Conservation (phyloP, 257 asterid species). For the Nicotiana tomentosiformis region DNA sequence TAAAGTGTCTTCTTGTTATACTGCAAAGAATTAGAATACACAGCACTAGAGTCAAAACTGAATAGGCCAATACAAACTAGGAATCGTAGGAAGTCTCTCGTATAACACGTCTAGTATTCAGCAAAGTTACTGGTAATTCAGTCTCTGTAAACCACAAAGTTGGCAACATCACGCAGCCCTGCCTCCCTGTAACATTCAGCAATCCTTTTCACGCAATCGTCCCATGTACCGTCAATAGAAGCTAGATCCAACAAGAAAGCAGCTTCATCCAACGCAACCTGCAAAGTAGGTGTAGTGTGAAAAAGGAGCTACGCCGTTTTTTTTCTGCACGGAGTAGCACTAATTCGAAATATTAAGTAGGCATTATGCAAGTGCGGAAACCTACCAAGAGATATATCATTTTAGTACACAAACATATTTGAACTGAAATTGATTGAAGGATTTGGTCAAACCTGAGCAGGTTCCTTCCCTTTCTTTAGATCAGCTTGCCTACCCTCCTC, state of each 20-base stretch:
- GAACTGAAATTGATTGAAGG: not conserved
- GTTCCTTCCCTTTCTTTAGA: conserved; percentile 81
- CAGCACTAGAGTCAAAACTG: not conserved
- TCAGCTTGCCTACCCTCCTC: conserved; percentile 83
- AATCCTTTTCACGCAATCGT: conserved; percentile 52
- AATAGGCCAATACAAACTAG: not conserved
- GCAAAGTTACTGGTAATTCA: conserved; percentile 6
- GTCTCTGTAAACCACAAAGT: conserved; percentile 63
- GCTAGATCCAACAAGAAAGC: conserved; percentile 94
- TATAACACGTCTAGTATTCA: not conserved
- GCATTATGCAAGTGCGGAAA: not conserved
- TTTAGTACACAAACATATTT: not conserved
- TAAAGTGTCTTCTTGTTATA: not conserved
- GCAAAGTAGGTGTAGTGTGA: conserved; percentile 11
- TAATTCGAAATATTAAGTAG: not conserved
- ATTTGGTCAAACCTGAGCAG: conserved; percentile 56
- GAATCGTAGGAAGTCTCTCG: not conserved
- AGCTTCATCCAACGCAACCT: conserved; percentile 90
- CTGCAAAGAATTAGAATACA: not conserved
- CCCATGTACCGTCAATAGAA: conserved; percentile 86
- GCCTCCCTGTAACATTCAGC: conserved; percentile 74
- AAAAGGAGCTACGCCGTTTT: not conserved
- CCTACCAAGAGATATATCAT: not conserved
- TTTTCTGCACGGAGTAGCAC: not conserved
- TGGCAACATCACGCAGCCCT: conserved; percentile 67